A percentile compares a stretch with the other conserved stretches of the same genome.
phyloP scores from a whole-genome alignment of 768 basidiomycete genomes.

The Hygrocybe punicea region DNA sequence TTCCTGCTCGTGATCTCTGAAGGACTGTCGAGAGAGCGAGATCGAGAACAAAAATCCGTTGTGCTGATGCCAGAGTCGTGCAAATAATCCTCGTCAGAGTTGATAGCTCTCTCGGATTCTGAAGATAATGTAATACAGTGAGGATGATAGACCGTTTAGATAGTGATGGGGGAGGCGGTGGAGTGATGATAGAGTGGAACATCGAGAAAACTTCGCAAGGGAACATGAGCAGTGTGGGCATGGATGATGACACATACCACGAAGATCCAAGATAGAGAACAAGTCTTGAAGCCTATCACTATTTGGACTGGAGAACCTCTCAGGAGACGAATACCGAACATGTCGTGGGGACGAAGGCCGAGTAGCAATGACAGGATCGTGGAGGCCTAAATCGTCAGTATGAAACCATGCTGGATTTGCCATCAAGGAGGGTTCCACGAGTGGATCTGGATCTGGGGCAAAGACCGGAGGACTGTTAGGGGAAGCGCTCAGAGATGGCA shows the following conservation, averaged over 20 bases:
- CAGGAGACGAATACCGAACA: too few relatives aligned
- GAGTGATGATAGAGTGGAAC: not conserved
- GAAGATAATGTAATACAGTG: not conserved
- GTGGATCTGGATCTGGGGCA: not conserved
- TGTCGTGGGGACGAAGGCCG: not conserved
- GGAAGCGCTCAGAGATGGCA: not conserved
- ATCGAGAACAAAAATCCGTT: not conserved
- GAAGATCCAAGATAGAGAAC: not conserved
- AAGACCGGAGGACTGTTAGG: not conserved
- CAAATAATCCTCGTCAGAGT: not conserved
- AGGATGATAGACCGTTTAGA: too few relatives aligned
- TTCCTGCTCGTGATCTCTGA: not conserved
- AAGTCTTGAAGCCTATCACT: not conserved
- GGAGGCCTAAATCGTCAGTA: not conserved
- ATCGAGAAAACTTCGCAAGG: not conserved
- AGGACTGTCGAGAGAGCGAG: constrained; percentile 22
- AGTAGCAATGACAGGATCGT: not conserved
- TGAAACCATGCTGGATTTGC: not conserved
- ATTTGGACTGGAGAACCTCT: not conserved
- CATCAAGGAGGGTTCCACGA: not conserved
- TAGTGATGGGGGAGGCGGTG: not conserved
- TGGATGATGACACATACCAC: not conserved
- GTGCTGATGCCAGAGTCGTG: constrained; percentile 6
- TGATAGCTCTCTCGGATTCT: not conserved
- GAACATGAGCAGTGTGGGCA: not conserved